These are phyloP conservation scores for Ensete glaucum DNA, from an alignment of 176 grass and related monocot genomes.

Conservation along the genomic window DNA sequence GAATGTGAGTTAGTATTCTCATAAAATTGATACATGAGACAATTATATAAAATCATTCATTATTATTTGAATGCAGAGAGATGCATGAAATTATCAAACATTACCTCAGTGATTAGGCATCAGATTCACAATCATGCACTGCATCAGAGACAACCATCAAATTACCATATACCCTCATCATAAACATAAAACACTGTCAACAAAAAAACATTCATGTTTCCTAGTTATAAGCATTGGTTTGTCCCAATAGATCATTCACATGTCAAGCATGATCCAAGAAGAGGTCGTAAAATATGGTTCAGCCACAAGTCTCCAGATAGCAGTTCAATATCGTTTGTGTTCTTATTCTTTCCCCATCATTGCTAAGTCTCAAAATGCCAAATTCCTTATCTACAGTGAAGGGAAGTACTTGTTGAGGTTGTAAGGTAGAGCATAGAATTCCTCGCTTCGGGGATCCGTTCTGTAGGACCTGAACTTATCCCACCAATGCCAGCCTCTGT, in stretches of 20 bases:
- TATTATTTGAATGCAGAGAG: too few species aligned
- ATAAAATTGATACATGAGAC: too few species aligned
- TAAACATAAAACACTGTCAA: too few species aligned
- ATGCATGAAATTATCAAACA: too few species aligned
- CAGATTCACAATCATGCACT: too few species aligned
- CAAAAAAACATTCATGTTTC: neutral
- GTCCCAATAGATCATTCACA: neutral
- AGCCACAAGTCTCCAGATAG: too few species aligned
- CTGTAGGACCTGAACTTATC: constrained; percentile 64
- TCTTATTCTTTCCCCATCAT: neutral
- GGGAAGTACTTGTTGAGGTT: constrained; percentile 85
- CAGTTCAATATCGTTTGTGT: neutral
- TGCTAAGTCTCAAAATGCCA: neutral
- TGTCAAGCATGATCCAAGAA: neutral
- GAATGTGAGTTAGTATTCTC: too few species aligned
- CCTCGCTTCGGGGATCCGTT: constrained; percentile 55
- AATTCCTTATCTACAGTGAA: constrained; percentile 34
- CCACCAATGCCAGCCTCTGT: constrained; percentile 76
- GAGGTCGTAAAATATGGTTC: neutral
- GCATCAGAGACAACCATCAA: too few species aligned
- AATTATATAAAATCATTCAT: too few species aligned
- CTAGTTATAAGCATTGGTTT: neutral
- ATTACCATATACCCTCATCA: too few species aligned
- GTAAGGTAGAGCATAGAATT: constrained; percentile 83
- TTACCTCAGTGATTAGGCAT: too few species aligned